These are phyloP conservation scores for Mycosphaerella arachidis DNA, from an alignment of 2,329 filamentous ascomycete genomes.

Conservation along the genomic window DNA sequence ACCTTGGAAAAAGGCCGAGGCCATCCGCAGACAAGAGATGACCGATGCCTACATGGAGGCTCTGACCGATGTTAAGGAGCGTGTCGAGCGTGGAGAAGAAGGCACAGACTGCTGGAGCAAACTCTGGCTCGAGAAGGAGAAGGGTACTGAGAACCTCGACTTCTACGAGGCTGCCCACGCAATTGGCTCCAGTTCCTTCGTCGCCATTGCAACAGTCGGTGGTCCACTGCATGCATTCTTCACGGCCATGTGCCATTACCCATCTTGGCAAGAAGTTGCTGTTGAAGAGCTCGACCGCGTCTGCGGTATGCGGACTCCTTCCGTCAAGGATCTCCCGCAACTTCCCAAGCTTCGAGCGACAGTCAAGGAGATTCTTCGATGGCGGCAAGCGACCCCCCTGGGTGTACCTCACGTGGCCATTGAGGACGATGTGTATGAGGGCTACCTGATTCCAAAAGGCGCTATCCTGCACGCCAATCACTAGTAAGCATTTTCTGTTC, in stretches of 20 bases:
- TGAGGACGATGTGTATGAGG: conserved; percentile 36
- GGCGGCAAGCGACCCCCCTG: conserved; percentile 38
- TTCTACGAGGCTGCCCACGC: conserved; percentile 33
- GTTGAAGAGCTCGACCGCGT: conserved; percentile 33
- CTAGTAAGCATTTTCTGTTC: conserved; percentile 23
- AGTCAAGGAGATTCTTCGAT: conserved; percentile 34
- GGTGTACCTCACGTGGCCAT: conserved; percentile 35
- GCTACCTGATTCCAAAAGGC: conserved; percentile 37
- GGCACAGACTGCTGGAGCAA: conserved; percentile 28
- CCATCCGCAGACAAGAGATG: conserved; percentile 28
- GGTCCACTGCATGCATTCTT: conserved; percentile 34
- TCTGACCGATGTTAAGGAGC: conserved; percentile 28
- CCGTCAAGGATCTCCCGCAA: conserved; percentile 29
- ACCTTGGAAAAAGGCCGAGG: conserved; percentile 30
- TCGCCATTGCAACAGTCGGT: conserved; percentile 33
- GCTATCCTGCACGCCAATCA: conserved; percentile 34
- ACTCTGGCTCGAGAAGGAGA: conserved; percentile 32
- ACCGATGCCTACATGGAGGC: conserved; percentile 33
- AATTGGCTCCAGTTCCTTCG: conserved; percentile 33
- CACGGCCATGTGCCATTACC: conserved; percentile 33
- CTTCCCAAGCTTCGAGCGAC: conserved; percentile 33
- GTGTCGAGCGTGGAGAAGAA: conserved; percentile 22
- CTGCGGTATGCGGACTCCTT: conserved; percentile 30
- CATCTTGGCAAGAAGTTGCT: conserved; percentile 28
- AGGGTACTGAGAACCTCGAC: conserved; percentile 29